Conservation (phyloP, 2,329 filamentous ascomycete genomes). For the Claviceps fusiformis region DNA sequence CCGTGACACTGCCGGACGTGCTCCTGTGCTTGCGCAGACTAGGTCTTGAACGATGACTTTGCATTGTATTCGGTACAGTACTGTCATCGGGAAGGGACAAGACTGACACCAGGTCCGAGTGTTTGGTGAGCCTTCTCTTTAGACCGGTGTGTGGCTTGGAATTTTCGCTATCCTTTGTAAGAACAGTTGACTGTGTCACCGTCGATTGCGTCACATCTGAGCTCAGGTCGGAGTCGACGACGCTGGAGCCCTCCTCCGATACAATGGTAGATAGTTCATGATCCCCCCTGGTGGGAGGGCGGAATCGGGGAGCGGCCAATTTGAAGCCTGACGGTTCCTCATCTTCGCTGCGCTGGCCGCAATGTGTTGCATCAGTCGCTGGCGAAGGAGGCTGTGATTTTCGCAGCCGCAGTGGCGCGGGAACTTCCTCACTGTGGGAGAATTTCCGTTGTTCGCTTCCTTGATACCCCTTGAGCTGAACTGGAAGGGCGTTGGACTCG, state of each 20-base stretch:
- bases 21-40: constrained; percentile 65
- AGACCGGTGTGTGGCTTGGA: constrained; percentile 24
- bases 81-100: constrained; percentile 57
- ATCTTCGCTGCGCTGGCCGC: neutral
- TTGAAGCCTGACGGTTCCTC: constrained; percentile 5
- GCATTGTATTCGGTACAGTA: constrained; percentile 43
- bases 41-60: constrained; percentile 60
- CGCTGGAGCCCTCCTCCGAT: constrained; percentile 35
- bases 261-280: constrained; percentile 45
- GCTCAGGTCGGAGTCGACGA: constrained; percentile 33
- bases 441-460: constrained; percentile 29
- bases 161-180: constrained; percentile 30
- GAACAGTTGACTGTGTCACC: constrained; percentile 36
- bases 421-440: constrained; percentile 13
- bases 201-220: constrained; percentile 35
- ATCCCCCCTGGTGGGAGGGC: constrained; percentile 39
- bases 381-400: neutral
- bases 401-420: constrained; percentile 5
- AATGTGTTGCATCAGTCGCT: neutral
- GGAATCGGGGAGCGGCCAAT: constrained; percentile 21
- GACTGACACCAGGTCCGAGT: constrained; percentile 88
- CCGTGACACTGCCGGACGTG: constrained; percentile 51
- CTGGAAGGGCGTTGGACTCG: constrained; percentile 37
- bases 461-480: constrained; percentile 33
- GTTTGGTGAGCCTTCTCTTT: constrained; percentile 71